Base-by-base conservation (phyloP, 1,284 basidiomycete genomes). In the Naganishia sp. region DNA sequence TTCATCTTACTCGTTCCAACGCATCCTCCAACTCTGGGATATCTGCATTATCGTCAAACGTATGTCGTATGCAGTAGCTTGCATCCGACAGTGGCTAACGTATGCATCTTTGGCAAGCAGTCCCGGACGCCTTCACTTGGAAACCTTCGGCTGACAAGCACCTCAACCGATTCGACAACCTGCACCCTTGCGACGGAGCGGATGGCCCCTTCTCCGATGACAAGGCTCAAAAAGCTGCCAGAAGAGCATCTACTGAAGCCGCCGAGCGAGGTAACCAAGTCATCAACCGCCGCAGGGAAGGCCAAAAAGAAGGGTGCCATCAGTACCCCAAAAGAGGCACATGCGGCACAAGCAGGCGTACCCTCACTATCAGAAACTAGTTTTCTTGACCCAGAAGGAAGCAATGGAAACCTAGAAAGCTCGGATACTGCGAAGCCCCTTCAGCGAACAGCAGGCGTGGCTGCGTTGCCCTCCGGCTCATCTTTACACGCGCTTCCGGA, bases 161-260 rank as follows among this genome's bases (percentile, higher is more conserved):
- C 57, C n/a, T 25, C 45, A 6, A 15, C 47, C 21, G 7, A 35
- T 18, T 61, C 52, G 13, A 31, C 42, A 25, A 31, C 56, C 5
- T 57, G 28, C 18, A 39, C 28, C 35, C 21, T 61, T 9, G 39
- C 41, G 6, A 21, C 46, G 10, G 57, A 61, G 18, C 31, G 57
- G 32, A 50, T 35, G 6, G 21, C 39, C 6, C 35, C 32, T 10
- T 54, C 57, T 6, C 47, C 57, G 11, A 50, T 50, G 47, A 61
- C 49, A 31, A 51, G 65, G 42, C 32, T 60, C 17, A 60, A 62
- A 43, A 61, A 62, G 45, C 52, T 58, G n/a, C 65, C 57, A 41
- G 65, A 66, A 42, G 42, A 52, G 17, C 65, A 66, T 49, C 43
- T 66, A 23, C 17, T 66, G n/a, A 45, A 54, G 31, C 57, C 50